A percentile compares a stretch with the other conserved stretches of the same genome.
Conservation (phyloP, 129 eudicot genomes). For the Lactuca sativa region DNA sequence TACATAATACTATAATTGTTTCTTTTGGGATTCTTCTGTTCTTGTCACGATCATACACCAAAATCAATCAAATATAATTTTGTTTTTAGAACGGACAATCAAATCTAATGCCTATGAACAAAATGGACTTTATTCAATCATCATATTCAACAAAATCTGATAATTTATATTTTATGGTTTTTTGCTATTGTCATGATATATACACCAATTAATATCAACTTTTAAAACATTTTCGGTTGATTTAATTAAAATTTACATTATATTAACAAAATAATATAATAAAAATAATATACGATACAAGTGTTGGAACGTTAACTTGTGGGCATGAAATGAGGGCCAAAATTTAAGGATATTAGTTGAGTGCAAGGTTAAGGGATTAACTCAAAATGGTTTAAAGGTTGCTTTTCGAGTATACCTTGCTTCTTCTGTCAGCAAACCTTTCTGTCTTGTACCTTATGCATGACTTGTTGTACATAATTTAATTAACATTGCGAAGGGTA, state of each 20-base stretch:
- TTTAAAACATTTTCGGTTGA: background rate
- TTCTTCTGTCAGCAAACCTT: slow-evolving; percentile 42
- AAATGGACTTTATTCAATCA: too few species aligned
- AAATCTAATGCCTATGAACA: background rate
- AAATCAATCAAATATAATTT: too few species aligned
- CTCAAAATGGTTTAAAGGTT: slow-evolving; percentile 44
- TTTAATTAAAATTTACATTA: too few species aligned
- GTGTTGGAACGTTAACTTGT: slow-evolving; percentile 20
- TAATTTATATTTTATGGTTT: background rate
- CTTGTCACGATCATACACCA: background rate
- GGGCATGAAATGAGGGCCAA: slow-evolving; percentile 31
- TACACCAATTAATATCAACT: background rate
- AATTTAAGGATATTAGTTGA: slow-evolving; percentile 31
- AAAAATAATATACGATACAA: background rate
- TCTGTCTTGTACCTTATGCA: slow-evolving; percentile 33
- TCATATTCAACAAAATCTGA: too few species aligned
- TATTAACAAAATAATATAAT: too few species aligned
- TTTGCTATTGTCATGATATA: background rate
- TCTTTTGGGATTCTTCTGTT: background rate
- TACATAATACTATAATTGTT: too few species aligned
- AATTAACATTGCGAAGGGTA: background rate
- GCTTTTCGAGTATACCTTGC: slow-evolving; percentile 48
- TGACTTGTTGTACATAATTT: slow-evolving; percentile 2
- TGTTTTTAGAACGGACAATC: background rate
- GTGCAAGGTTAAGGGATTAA: slow-evolving; percentile 37